Conservation (phyloP, 1,284 basidiomycete species). For the Chondrostereum purpureum region DNA sequence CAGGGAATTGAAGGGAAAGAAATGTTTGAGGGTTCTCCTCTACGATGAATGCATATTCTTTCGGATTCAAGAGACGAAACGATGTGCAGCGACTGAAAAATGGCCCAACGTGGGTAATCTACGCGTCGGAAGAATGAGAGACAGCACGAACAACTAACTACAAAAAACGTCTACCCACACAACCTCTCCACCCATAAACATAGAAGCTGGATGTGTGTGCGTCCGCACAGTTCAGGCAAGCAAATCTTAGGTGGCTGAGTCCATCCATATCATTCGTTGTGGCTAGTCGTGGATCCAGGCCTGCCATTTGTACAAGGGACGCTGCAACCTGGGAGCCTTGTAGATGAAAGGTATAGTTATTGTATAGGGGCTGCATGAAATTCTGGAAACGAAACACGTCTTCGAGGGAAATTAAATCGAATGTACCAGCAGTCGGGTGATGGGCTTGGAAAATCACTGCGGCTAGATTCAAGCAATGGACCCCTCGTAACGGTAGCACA, state of each 20-base stretch:
- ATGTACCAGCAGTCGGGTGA: neutral
- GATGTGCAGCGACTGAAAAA: neutral
- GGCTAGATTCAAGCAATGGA: neutral
- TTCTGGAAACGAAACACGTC: neutral
- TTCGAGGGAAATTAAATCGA: neutral
- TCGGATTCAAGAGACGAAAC: neutral
- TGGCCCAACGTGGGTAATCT: neutral
- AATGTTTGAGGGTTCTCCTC: too few species aligned
- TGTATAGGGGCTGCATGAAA: neutral
- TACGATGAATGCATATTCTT: neutral
- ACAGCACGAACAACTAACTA: too few species aligned
- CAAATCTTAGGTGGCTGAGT: neutral
- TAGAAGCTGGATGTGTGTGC: too few species aligned
- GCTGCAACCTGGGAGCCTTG: neutral
- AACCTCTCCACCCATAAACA: neutral
- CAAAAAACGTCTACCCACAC: too few species aligned
- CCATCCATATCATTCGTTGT: neutral
- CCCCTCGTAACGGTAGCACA: neutral
- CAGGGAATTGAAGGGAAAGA: too few species aligned
- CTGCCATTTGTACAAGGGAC: neutral
- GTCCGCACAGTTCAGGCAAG: too few species aligned
- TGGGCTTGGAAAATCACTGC: neutral
- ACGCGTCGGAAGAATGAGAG: neutral
- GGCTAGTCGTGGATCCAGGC: neutral
- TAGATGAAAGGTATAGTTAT: neutral